Evolutionary conservation across 371 early-diverging fungal genomes (phyloP), one percentile per base, ranked within the genome.

Genomic region (Conidiobolus incongruus): DNA sequence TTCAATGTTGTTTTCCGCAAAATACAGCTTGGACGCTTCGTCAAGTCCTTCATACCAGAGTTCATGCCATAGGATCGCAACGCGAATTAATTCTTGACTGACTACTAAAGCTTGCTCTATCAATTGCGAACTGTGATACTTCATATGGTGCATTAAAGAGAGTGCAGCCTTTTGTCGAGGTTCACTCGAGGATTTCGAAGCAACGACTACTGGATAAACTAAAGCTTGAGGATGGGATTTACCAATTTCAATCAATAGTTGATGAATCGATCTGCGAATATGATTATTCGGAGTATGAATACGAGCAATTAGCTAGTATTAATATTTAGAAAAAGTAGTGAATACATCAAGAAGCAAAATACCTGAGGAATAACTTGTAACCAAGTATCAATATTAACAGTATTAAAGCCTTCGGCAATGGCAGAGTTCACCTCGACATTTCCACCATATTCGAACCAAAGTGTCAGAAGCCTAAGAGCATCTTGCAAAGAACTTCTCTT

Each of bases 1-100:
- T 22, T 81, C 82, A 7, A 77, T 70, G 50, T 92, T 84, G 38
- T 75, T 75, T 22, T 88, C 81, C 20, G 75, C 78, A 55, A 80
- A 89, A 50, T 85, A 93, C 11, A 80, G 63, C 31, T 82, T 55
- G 0, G 86, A 86, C 0, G 93, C 91, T 48, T 89, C 90, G 52
- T 88, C 87, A 12, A 97, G 58, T 2, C 90, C 90, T 51, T 95
- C 91, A 44, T 81, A 80, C 96, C 98, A 97, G 86, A 89, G 79
- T 62, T 97, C 98, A 43, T 89, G 87, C 87, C 92, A 90, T 29
- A 93, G 53, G 43, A 94, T 84, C 13, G 98, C 90, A 12, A 92
- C 89, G 19, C 96, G 80, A 49, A 95, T 92, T 13, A 97, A 76
- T 47, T 97, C 98, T 52, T 89, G 83, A 55, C 88, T 84, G 31